Evolutionary conservation across 352 stramenopile species (phyloP), one percentile per base, ranked within the genome.

Genomic region (Phytophthora rubi): DNA sequence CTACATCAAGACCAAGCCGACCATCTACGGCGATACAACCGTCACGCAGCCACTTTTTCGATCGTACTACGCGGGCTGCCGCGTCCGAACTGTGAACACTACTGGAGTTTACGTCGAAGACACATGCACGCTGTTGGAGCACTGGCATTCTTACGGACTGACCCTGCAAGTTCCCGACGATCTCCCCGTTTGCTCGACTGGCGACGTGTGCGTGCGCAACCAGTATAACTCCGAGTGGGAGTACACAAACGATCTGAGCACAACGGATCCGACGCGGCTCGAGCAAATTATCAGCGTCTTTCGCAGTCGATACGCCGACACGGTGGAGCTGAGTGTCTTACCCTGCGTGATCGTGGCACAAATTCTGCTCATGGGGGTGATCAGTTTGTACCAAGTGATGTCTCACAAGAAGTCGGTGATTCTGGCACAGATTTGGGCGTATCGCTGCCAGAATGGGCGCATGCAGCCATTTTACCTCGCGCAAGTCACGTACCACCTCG

Each of bases 381-480:
- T 77, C 6, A 75, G 56, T 53, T 30, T 77, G 2, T 77, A 68
- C 33, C 70, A 77, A 58, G 68, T 70, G 44, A 71, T 71, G 33
- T 65, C 70, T 5, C 37, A 71, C 66, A 68, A 68, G 30, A 53
- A 58, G 12, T 75, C 65, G 0, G 70, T 77, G 39, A 16, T 68
- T 8, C 65, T 77, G 0, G 26, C 66, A 0, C 65, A 75, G 6
- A 71, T 71, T 4, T 75, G 71, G 61, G 66, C 66, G 0, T 78
- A 78, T 23, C 69, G 58, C 0, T 73, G 65, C 28, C 70, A 77
- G 39, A 77, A 70, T 32, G 70, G 70, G 0, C 71, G 57, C 4
- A 77, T 77, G 71, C 71, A 77, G 32, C 55, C 63, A 2, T 12
- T 74, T 2, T 72, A 77, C 53, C 66, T 77, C 12, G 71, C 66